Evolutionary conservation across 73 alveolate genomes (phyloP).

Genomic region (Urostyla sp.): DNA sequence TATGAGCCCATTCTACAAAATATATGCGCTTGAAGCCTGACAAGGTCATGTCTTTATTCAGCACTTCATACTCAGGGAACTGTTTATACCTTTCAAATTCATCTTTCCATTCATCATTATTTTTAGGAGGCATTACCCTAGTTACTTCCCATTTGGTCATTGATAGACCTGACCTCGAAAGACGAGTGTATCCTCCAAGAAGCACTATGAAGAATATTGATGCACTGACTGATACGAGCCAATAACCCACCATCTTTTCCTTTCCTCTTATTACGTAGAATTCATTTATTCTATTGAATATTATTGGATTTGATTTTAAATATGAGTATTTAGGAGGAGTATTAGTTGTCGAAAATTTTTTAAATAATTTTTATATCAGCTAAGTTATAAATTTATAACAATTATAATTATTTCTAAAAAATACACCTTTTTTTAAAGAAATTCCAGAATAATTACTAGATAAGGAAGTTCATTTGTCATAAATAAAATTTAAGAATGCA

Average conservation of each 20-base stretch:
- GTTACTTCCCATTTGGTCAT: conserved; percentile 93
- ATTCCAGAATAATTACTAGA: too few species aligned
- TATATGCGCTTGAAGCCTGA: conserved; percentile 85
- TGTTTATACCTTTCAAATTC: conserved; percentile 84
- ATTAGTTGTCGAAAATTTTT: too few species aligned
- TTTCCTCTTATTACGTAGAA: conserved; percentile 47
- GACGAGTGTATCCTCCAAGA: conserved; percentile 93
- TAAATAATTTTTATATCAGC: too few species aligned
- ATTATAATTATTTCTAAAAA: too few species aligned
- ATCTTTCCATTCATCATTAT: conserved; percentile 85
- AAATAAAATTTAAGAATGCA: too few species aligned
- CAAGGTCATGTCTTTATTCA: conserved; percentile 72
- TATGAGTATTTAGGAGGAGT: background rate
- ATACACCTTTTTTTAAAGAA: too few species aligned
- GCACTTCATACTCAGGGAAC: conserved; percentile 85
- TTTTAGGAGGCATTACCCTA: conserved; percentile 72
- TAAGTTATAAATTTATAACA: too few species aligned
- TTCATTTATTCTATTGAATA: conserved; percentile 50
- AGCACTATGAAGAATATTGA: conserved; percentile 80
- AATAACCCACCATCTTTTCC: conserved; percentile 75
- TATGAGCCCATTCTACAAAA: conserved; percentile 86
- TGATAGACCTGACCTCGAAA: conserved; percentile 87
- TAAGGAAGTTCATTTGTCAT: too few species aligned
- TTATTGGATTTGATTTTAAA: conserved; percentile 43
- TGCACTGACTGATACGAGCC: conserved; percentile 87